Base-by-base conservation (phyloP, 2,329 filamentous ascomycete genomes). In the Fusarium verticillioides region DNA sequence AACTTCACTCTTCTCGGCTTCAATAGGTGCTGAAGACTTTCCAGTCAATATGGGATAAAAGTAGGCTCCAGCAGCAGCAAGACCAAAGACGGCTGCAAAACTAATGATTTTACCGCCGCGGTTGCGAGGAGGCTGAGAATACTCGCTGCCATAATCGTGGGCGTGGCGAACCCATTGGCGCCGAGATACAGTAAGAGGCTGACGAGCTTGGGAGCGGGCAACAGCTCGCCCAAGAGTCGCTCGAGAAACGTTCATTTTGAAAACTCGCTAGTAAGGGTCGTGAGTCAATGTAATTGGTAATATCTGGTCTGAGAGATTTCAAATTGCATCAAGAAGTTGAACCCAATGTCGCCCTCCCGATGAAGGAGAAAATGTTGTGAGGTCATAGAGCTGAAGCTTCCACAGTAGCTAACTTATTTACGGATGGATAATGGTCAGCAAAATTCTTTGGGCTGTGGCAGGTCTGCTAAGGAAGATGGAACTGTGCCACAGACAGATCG, bases 11-110 rank as follows among this genome's bases (percentile, higher is more conserved):
- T 52, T 60, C 47, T 77, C 60, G 28, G 61, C 56, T 59, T 78
- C 73, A 28, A 72, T 28, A 19, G 67, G 34, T 5, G 76, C 52
- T 7, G 70, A 66, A 34, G 78, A 79, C 39, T 74, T 69, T 23
- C 77, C 78, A 63, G 73, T 80, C 67, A 85, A 69, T 23, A 70
- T 72, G 28, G 82, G 82, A 70, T 84, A 84, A 64, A 79, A 82
- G 65, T 85, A 82, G 19, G 79, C 79, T 53, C 82, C 81, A 18
- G 81, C 82, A 19, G 82, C 81, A 16, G 82, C 83, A 12, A 79
- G 77, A n/a, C 80, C 83, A 50, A 85, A 82, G 23, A 84, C 76
- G 26, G 80, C 76, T 1, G 77, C 74, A 21, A 81, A 73, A 50
- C 77, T 72, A 63, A 84, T 47, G 9, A 81, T 58, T 63, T 78